These are phyloP conservation scores for Phaeoacremonium minimum DNA, from an alignment of 2,329 filamentous ascomycete genomes.

Conservation along the genomic window DNA sequence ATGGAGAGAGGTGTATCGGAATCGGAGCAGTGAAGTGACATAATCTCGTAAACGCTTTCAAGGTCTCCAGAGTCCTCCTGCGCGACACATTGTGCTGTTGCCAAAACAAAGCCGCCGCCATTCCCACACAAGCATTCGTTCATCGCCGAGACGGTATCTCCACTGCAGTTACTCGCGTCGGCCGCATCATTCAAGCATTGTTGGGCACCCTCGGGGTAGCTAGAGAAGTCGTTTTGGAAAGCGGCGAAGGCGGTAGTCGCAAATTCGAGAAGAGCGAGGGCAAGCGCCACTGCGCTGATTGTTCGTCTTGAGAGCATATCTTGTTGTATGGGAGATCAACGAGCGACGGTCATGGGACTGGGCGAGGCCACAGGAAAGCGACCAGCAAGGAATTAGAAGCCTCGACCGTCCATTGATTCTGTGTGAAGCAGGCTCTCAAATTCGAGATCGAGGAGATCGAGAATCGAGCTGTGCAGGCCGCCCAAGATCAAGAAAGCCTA, in stretches of 20 bases:
- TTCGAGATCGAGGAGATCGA: constrained; percentile 1
- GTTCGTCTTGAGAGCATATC: not conserved
- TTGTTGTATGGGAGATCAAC: not conserved
- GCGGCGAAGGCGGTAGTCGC: constrained; percentile 14
- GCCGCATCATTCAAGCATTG: constrained; percentile 38
- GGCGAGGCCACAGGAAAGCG: too few species aligned
- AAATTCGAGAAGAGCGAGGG: constrained; percentile 19
- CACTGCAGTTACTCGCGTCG: constrained; percentile 32
- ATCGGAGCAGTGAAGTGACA: constrained; percentile 36
- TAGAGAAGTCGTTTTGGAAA: constrained; percentile 33
- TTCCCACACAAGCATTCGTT: constrained; percentile 49
- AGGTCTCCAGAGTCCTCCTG: constrained; percentile 28
- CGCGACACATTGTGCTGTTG: constrained; percentile 41
- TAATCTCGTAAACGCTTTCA: constrained; percentile 34
- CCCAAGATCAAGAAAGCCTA: too few species aligned
- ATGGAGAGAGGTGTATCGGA: constrained; percentile 39
- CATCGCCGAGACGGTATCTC: constrained; percentile 29
- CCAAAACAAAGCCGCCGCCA: constrained; percentile 41
- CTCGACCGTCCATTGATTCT: too few species aligned
- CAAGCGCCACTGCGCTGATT: constrained; percentile 12
- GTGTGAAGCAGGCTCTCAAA: not conserved
- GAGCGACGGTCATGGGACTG: not conserved
- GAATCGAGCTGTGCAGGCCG: too few species aligned
- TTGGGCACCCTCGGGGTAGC: constrained; percentile 35
- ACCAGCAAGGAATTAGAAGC: too few species aligned